Evolutionary conservation across 805 yeast genomes (phyloP).

Genomic region (Starmera amethionina): DNA sequence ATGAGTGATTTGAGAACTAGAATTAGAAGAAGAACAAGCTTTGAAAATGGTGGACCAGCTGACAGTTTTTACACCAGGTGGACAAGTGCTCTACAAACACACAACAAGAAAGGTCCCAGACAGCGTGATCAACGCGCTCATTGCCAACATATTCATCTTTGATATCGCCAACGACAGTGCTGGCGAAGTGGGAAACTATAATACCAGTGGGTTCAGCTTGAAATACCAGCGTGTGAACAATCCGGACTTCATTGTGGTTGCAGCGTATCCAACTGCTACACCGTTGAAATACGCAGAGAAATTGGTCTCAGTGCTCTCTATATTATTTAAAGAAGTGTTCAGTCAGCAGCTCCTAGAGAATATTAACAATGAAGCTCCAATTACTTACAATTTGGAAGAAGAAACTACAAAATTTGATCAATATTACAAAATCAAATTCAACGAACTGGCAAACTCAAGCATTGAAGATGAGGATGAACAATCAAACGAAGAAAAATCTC

Average conservation of each 20-base stretch:
- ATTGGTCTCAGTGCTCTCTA: slow-evolving; percentile 20
- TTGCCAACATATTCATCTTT: slow-evolving; percentile 38
- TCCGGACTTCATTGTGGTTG: slow-evolving; percentile 32
- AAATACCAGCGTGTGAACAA: slow-evolving; percentile 33
- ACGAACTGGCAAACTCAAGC: slow-evolving; percentile 9
- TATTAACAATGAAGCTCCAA: slow-evolving; percentile 19
- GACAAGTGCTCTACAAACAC: slow-evolving; percentile 40
- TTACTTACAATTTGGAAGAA: slow-evolving; percentile 19
- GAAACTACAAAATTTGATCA: slow-evolving; percentile 28
- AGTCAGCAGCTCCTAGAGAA: slow-evolving; percentile 18
- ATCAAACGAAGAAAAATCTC: slow-evolving; percentile 3
- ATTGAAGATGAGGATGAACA: slow-evolving; percentile 7
- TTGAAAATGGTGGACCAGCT: slow-evolving; percentile 36
- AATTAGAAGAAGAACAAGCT: not conserved
- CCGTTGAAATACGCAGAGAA: slow-evolving; percentile 26
- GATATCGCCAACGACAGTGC: slow-evolving; percentile 19
- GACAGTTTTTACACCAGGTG: slow-evolving; percentile 40
- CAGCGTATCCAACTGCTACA: slow-evolving; percentile 30
- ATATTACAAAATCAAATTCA: slow-evolving; percentile 27
- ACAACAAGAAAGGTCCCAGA: slow-evolving; percentile 30
- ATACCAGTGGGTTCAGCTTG: slow-evolving; percentile 32
- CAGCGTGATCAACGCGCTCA: slow-evolving; percentile 34
- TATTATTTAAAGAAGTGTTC: slow-evolving; percentile 22
- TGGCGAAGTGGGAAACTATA: slow-evolving; percentile 17
- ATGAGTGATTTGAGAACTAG: no score